Base-by-base conservation (phyloP, 805 yeast genomes). In the Ogataea wickerhamii region DNA sequence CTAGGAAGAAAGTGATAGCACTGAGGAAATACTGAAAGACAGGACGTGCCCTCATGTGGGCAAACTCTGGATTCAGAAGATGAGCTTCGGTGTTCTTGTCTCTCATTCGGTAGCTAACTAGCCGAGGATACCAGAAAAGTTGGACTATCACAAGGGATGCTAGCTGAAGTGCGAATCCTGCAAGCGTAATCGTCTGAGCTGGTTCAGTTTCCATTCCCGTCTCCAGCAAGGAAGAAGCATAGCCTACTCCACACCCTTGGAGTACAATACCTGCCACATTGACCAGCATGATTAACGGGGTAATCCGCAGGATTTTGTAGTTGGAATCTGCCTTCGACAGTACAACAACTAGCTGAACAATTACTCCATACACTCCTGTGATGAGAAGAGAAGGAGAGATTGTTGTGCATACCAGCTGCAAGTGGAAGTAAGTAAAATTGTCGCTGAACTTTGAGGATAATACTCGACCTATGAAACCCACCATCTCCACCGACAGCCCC, bases 341-440 rank as follows among this genome's bases (percentile, higher is more conserved):
- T 12, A 62, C 38, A 74, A 71, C 0, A 86, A 71, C 53, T 77
- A 78, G 50, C 57, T 83, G 80, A 5, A 82, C 86, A 44, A 85
- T 60, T 36, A 77, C 67, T 46, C 71, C 79, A 61, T 87, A 87
- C 2, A 86, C 67, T 1, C 89, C 94, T 4, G 82, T 95, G 82
- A 84, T 80, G 29, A 84, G 66, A 56, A 86, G 80, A 8, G 85
- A 86, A 0, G 96, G 95, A 0, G 87, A 89, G 29, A 87, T 61
- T 0, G 87, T 84, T 36, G 85, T 62, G 49, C 80, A 70, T 38
- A 80, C 72, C 46, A 81, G 73, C 58, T 87, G 93, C 49, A 80
- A 61, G 29, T 82, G 51, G 52, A 69, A 87, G 20, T 69, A 64
- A 34, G 70, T 58, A 23, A 59, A 42, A 26, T 58, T 51, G 11